Base-by-base conservation (phyloP, 805 yeast species). In the Nakazawaea ambrosiae region DNA sequence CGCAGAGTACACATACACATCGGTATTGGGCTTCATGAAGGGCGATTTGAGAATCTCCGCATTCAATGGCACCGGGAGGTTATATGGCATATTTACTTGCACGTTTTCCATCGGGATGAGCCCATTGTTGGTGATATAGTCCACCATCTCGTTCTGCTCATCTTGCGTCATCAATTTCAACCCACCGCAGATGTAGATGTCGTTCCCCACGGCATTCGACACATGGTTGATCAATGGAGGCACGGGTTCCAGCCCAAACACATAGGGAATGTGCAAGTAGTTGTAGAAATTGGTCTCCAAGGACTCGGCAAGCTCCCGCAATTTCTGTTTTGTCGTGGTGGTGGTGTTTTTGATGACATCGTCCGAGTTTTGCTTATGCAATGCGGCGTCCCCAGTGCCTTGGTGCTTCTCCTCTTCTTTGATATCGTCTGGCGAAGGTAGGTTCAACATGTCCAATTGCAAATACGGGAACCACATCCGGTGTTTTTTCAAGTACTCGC, bases 161-260 rank as follows among this genome's bases (percentile, higher is more conserved):
- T 44, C 45, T 3, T 37, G 40, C 4, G 43, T 14, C 34, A 48
- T 37, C 12, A 42, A 32, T 3, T 46, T 39, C n/a, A 68, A 45
- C 0, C 81, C 81, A 19, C 81, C 81, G 19, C 64, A 43, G 0
- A 63, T 44, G 39, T 56, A 67, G 3, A 68, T 53, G n/a, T 54
- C 55, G 15, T 58, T 63, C 17, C 57, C 53, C 36, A 65, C 39
- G 9, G 60, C 62, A n/a, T 62, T 59, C 0, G 70, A 42, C 4
- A 69, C 52, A 43, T 74, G 76, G 45, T 68, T 67, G 0, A 60
- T 49, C 15, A 72, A 45, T 0, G 70, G 54, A 4, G 76, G 73
- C 1, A 68, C 36, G n/a, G 61, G 59, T 5, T 44, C 49, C 22
- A 55, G 60, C 2, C 73, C 63, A 35, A 71, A 54, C 0, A 66